Evolutionary conservation across 1,284 basidiomycete species (phyloP), one percentile per base, ranked within the genome.

Genomic region (Sporisorium graminicola): DNA sequence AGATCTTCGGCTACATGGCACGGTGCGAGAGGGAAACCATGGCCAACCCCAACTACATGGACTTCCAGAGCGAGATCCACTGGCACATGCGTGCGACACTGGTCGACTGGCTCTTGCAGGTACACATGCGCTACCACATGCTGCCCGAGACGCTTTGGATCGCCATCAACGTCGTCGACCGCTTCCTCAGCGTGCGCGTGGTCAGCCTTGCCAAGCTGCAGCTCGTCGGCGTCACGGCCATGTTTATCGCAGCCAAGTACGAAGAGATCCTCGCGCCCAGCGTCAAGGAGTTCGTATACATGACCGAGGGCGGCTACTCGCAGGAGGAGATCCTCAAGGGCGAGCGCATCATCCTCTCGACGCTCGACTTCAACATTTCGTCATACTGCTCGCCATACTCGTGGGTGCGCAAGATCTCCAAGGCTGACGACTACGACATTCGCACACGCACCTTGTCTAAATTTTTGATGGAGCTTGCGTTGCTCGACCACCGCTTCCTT

Each of bases 321-420:
- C 91, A 93, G 81, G 88, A 90, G 0, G 94, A 99, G 86, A 94
- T 99, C 78, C 89, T 97, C 59, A 91, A 94, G 94, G 96, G 96
- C 85, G 96, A 98, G 87, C 91, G 94, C 52, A 98, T 99, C 85
- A 92, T 99, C 82, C 68, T 80, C 16, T 71, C 70, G 87, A 94
- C 94, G 44, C 90, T 99, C 65, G 94, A 98, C 76, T 99, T 98
- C 88, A 92, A 92, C 86, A 86, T 99, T 85, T 98, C 95, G 64
- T 91, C 94, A 65, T 99, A 99, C 88, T 99, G 97, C 88, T 97
- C 96, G 52, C 97, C 97, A 2, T 99, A 99, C 88, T 95, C 93
- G 85, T 99, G 97, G 97, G 95, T 99, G 88, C 91, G 97, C 76
- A 92, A 92, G 82, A 91, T 95, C 68, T 95, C 93, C 87, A 99